Percentiles rank a stretch among this genome's conserved stretches.
phyloP scores from a whole-genome alignment of 306 rosid genomes.

The Alnus rubra region DNA sequence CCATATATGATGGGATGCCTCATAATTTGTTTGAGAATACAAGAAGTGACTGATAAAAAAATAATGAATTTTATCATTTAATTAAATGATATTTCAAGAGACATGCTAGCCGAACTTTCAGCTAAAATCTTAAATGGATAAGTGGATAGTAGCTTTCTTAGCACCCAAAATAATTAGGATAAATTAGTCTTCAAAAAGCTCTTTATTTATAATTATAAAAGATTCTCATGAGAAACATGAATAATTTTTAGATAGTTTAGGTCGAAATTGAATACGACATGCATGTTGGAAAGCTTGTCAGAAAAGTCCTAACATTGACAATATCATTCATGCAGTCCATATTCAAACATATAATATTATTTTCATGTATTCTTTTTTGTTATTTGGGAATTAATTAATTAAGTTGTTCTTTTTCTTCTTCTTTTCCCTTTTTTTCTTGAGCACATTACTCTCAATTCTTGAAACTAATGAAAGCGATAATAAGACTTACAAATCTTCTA shows the following conservation, averaged over 20 bases:
- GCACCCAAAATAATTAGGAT: background rate
- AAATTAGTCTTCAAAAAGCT: background rate
- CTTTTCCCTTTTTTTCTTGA: no score
- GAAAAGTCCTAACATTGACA: background rate
- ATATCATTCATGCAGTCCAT: background rate
- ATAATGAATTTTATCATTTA: no score
- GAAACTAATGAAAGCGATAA: no score
- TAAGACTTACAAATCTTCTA: no score
- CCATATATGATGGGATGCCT: no score
- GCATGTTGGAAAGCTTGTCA: background rate
- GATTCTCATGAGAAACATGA: background rate
- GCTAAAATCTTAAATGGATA: background rate
- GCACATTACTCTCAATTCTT: no score
- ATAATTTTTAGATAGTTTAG: background rate
- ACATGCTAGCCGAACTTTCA: no score
- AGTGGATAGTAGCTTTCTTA: background rate
- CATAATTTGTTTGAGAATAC: no score
- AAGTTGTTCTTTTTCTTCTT: no score
- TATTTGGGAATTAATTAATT: background rate
- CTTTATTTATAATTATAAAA: background rate
- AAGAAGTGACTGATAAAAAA: no score
- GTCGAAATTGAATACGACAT: background rate
- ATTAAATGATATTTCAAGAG: no score
- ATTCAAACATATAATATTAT: background rate
- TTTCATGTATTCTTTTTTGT: background rate